Evolutionary conservation across 2,329 filamentous ascomycete genomes (phyloP).

Genomic region (Pseudohalonectria lignicola): DNA sequence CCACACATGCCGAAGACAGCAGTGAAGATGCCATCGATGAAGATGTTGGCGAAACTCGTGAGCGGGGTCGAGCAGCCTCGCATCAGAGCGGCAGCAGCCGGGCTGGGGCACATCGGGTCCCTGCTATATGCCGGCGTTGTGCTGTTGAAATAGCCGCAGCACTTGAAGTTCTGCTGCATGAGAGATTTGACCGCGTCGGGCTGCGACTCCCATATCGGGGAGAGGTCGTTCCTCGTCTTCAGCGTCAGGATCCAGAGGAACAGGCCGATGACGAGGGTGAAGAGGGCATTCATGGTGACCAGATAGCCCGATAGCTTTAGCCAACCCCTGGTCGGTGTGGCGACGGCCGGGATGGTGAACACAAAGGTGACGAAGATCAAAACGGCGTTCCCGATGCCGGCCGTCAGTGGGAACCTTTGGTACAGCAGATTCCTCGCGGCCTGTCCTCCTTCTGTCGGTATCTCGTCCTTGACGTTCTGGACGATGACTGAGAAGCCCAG

Average conservation of each 20-base stretch:
- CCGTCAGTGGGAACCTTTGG: slow-evolving; percentile 42
- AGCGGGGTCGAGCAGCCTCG: slow-evolving; percentile 60
- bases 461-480: slow-evolving; percentile 30
- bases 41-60: slow-evolving; percentile 56
- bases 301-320: slow-evolving; percentile 60
- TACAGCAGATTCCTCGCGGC: slow-evolving; percentile 42
- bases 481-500: slow-evolving; percentile 45
- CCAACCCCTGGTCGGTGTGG: slow-evolving; percentile 56
- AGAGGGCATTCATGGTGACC: slow-evolving; percentile 48
- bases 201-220: slow-evolving; percentile 48
- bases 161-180: slow-evolving; percentile 62
- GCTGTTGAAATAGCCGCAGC: slow-evolving; percentile 70
- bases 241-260: slow-evolving; percentile 66
- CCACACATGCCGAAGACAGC: slow-evolving; percentile 70
- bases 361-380: slow-evolving; percentile 62
- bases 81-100: slow-evolving; percentile 58
- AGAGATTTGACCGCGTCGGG: slow-evolving; percentile 48
- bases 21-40: slow-evolving; percentile 69
- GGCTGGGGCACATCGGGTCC: slow-evolving; percentile 56
- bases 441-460: slow-evolving; percentile 31
- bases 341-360: slow-evolving; percentile 59
- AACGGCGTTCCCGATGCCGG: slow-evolving; percentile 60
- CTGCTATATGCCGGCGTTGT: slow-evolving; percentile 62
- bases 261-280: slow-evolving; percentile 55
- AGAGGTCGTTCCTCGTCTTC: slow-evolving; percentile 52